Evolutionary conservation across 345 rosid genomes (phyloP), one percentile per base, ranked within the genome.

Genomic region (Populus pruinosa): DNA sequence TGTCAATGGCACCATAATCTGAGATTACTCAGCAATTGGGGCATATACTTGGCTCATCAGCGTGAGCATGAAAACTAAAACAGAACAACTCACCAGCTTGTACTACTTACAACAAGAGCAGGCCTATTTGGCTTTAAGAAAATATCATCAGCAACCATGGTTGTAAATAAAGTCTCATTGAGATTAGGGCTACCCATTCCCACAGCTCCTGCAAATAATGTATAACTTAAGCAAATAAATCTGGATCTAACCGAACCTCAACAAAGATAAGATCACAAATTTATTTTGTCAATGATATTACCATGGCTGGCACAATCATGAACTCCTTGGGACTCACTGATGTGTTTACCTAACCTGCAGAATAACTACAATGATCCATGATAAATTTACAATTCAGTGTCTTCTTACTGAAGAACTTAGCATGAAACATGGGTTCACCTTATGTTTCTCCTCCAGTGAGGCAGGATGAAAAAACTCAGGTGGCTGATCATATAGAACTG

Each of bases 41-140:
- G 18, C 50, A 3, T 14, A 47, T 47, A 13, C 50, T 3, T 47
- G 50, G 44, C 12, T 20, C 43, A 39, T 6, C 17, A 73, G n/a
- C 49, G 20, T 20, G 11, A 23, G 38, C 12, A 17, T 3, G 35
- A 55, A 66, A 33, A 55, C 23, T 53, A 2, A 17, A n/a, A 75
- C 55, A 23, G 64, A 78, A n/a, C 90, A 79, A 25, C 90, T 86
- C 79, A 96, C 99, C 99, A 96, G 87, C 98, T 96, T 72, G 99
- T 96, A 82, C 99, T 96, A 88, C 98, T 96, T 69, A 96, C 95
- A 39, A 96, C 87, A 87, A 96, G 95, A 43, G 97, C 99, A 47
- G 97, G 98, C 77, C 96, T 90, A 73, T 87, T 89, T 63, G 80
- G 86, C 88, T 91, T 96, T 75, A 87, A 85, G 31, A 74, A 81